These are phyloP conservation scores for Ogataea ramenticola DNA, from an alignment of 805 yeast species.

Conservation along the genomic window DNA sequence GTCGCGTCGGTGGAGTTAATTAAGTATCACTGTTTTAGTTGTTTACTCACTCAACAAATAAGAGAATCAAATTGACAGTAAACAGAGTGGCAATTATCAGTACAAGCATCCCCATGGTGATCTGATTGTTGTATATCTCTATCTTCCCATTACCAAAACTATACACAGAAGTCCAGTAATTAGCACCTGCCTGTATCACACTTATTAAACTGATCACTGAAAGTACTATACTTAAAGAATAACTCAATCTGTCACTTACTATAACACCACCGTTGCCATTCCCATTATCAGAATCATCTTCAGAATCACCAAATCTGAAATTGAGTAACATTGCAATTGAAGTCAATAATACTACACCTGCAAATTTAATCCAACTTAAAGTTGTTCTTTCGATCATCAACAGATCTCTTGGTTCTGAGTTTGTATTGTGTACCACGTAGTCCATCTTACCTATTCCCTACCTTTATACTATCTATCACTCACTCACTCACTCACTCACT, in stretches of 20 bases:
- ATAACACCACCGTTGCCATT: not conserved
- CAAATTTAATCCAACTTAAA: conserved; percentile 39
- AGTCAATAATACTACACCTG: conserved; percentile 36
- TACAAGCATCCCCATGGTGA: conserved; percentile 27
- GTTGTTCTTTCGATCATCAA: conserved; percentile 48
- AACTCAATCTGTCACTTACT: conserved; percentile 22
- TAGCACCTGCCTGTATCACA: conserved; percentile 30
- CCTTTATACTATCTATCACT: no score
- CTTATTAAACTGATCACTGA: conserved; percentile 27
- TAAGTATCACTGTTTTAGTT: no score
- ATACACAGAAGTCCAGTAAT: conserved; percentile 37
- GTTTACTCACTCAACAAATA: not conserved
- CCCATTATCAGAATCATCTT: conserved; percentile 6
- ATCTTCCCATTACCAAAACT: conserved; percentile 36
- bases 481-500: no score
- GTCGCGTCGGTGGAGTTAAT: no score
- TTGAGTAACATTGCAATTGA: conserved; percentile 40
- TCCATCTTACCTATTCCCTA: no score
- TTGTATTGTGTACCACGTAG: conserved; percentile 26
- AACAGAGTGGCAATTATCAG: conserved; percentile 29
- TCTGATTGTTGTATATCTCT: conserved; percentile 27
- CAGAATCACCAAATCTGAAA: conserved; percentile 33
- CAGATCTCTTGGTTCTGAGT: conserved; percentile 48
- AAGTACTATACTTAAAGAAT: conserved; percentile 21
- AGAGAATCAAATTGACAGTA: conserved; percentile 28